These are phyloP conservation scores for Penicillium sp. DNA, from an alignment of 2,329 filamentous ascomycete species.

Conservation along the genomic window DNA sequence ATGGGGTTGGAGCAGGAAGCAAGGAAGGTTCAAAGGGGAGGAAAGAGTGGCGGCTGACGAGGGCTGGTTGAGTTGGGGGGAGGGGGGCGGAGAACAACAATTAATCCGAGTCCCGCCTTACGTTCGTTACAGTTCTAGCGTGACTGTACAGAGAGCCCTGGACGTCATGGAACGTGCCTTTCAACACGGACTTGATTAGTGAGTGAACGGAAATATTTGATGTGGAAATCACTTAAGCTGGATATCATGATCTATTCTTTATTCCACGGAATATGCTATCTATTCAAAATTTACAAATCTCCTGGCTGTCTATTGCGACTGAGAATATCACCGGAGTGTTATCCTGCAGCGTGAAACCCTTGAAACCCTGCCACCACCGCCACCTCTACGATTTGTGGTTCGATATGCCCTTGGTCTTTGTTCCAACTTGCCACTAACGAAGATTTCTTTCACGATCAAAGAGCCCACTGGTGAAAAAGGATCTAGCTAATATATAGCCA, in stretches of 20 bases:
- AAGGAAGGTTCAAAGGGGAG: slow-evolving; percentile 23
- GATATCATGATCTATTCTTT: neutral
- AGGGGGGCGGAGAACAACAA: slow-evolving; percentile 30
- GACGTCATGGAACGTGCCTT: slow-evolving; percentile 1
- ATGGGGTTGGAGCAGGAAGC: slow-evolving; percentile 14
- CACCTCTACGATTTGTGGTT: neutral
- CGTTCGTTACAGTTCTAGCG: neutral
- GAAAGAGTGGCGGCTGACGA: slow-evolving; percentile 35
- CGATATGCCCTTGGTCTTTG: neutral
- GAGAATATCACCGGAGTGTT: neutral
- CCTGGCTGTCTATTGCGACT: neutral
- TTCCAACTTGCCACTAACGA: neutral
- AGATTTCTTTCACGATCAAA: neutral
- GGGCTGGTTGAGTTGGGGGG: slow-evolving; percentile 24
- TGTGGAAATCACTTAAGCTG: neutral
- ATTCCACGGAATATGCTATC: neutral
- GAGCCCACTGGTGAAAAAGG: neutral
- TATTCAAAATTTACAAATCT: neutral
- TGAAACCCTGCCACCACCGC: slow-evolving; percentile 7
- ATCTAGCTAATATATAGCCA: neutral
- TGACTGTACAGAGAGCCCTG: neutral
- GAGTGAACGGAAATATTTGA: neutral
- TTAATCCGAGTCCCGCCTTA: slow-evolving; percentile 19
- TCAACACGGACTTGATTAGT: neutral
- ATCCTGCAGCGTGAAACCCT: slow-evolving; percentile 11